Conservation (phyloP, 306 rosid species). For the Gastrolobium villosum region DNA sequence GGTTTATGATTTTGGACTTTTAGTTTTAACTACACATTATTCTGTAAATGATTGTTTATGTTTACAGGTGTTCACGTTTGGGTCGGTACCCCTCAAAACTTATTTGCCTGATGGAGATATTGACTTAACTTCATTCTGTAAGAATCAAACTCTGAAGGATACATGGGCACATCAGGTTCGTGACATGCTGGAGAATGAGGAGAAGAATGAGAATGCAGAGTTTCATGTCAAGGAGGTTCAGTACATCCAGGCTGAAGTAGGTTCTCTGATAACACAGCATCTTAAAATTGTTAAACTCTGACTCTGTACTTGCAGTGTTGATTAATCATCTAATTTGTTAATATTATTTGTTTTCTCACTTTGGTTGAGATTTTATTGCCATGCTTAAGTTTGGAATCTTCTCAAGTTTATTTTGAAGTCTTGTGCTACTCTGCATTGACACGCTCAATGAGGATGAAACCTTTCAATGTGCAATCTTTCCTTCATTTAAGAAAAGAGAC, state of each 20-base stretch:
- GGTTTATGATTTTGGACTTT: conserved; percentile 1
- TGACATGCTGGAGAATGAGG: conserved; percentile 91
- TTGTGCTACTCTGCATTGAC: conserved; percentile 31
- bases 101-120: conserved; percentile 99
- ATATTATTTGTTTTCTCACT: conserved; percentile 35
- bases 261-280: conserved; percentile 43
- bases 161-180: conserved; percentile 97
- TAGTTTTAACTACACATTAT: neutral
- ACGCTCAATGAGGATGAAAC: conserved; percentile 14
- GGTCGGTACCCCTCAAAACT: conserved; percentile 97
- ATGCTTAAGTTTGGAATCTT: conserved; percentile 34
- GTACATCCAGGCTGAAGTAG: conserved; percentile 98
- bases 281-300: conserved; percentile 28
- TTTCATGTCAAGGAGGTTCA: conserved; percentile 97
- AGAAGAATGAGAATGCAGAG: conserved; percentile 92
- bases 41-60: conserved; percentile 30
- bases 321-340: conserved; percentile 22
- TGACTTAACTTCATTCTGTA: conserved; percentile 91
- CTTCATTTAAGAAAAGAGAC: neutral
- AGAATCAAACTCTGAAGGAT: conserved; percentile 86
- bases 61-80: conserved; percentile 93
- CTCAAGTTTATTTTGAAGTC: conserved; percentile 31
- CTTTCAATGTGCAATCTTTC: conserved; percentile 25
- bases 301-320: conserved; percentile 15
- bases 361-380: conserved; percentile 7